Conservation (phyloP, 228 moss, liverwort and hornwort genomes). For the Sphagnum magellanicum region DNA sequence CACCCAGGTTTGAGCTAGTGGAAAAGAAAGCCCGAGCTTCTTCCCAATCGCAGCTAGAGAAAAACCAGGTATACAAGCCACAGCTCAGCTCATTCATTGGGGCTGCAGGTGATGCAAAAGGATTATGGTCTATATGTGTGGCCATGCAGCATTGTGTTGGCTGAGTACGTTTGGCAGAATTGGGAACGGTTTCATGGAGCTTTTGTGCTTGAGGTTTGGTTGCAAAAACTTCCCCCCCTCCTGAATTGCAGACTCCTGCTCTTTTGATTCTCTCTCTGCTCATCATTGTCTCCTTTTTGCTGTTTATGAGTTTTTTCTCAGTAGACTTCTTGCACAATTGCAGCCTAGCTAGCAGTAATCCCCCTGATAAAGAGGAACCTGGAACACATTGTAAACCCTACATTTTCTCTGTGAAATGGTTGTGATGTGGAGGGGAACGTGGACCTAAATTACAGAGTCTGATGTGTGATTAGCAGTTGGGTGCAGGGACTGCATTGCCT, state of each 20-base stretch:
- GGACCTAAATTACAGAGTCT: neutral
- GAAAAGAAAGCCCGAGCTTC: neutral
- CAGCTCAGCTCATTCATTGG: neutral
- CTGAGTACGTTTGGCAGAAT: constrained; percentile 78
- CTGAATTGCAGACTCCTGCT: neutral
- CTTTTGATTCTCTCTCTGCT: neutral
- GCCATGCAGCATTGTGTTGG: constrained; percentile 75
- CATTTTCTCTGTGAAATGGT: too few species aligned
- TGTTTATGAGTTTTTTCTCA: neutral
- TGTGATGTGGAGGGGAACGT: too few species aligned
- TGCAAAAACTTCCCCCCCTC: neutral
- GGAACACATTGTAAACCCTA: too few species aligned
- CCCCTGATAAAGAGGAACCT: too few species aligned
- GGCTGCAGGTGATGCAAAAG: constrained; percentile 59
- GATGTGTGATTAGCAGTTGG: constrained; percentile 29
- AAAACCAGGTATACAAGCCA: neutral
- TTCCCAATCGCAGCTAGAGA: neutral
- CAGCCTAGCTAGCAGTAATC: too few species aligned
- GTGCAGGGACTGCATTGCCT: constrained; percentile 78
- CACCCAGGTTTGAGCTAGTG: too few species aligned
- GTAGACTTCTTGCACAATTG: too few species aligned
- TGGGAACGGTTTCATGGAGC: constrained; percentile 39
- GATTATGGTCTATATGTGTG: constrained; percentile 84
- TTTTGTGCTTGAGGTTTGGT: constrained; percentile 55
- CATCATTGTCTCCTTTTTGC: neutral